A percentile compares a stretch with the other conserved stretches of the same genome.
Evolutionary conservation across 768 basidiomycete genomes (phyloP).

Genomic region (Amyloporia xantha): DNA sequence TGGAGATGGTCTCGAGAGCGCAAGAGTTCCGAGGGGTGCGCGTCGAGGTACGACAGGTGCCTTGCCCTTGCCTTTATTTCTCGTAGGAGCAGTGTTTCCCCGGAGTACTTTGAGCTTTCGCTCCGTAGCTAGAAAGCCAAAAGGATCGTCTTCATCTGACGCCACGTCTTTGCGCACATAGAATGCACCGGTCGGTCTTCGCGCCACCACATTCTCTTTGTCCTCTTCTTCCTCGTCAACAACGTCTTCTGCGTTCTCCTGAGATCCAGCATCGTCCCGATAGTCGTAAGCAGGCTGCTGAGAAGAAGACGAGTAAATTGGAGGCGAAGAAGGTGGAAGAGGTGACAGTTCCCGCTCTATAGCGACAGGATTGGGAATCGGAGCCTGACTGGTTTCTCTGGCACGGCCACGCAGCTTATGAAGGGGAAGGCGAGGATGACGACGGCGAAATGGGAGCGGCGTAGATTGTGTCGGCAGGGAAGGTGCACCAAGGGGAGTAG

Average conservation of each 20-base stretch:
- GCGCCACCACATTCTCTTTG: conserved; percentile 3
- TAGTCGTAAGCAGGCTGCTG: conserved; percentile 1
- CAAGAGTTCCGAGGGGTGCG: conserved; percentile 17
- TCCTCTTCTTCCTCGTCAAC: conserved; percentile 7
- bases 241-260: not conserved
- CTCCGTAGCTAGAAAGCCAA: conserved; percentile 23
- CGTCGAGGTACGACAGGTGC: conserved; percentile 6
- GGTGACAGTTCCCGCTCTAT: conserved; percentile 16
- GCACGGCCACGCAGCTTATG: not conserved
- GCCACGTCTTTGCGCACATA: not conserved
- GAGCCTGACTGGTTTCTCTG: conserved; percentile 8
- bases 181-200: not conserved
- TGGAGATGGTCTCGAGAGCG: conserved; percentile 8
- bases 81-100: not conserved
- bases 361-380: not conserved
- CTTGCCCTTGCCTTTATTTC: conserved; percentile 7
- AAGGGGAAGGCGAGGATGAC: conserved; percentile 2
- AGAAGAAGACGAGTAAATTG: conserved; percentile 6
- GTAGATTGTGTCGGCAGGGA: conserved; percentile 9
- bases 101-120: conserved; percentile 17
- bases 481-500: not conserved
- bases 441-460: conserved; percentile 6
- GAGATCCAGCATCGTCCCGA: not conserved
- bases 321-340: conserved; percentile 23
- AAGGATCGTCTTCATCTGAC: conserved; percentile 17